Evolutionary conservation across 2,329 filamentous ascomycete species (phyloP), one percentile per base, ranked within the genome.

Genomic region (Diaporthe aspalathi): DNA sequence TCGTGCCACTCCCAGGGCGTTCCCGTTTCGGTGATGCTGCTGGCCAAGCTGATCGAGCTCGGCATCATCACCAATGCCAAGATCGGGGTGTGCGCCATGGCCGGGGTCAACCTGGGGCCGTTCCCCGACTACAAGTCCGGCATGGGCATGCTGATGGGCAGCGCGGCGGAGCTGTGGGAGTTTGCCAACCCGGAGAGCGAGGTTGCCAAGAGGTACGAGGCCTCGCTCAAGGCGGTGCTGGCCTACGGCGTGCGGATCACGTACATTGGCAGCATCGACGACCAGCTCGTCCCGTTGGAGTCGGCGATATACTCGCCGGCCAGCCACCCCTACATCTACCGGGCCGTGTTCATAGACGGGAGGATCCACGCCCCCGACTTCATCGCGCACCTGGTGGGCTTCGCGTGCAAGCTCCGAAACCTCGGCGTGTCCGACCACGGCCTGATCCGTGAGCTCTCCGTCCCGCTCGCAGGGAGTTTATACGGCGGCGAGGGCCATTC

Each of bases 1-100:
- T 94, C 94, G 3, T 97, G 94, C 72, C 96, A 99, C 80, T 97
- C 94, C 3, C 96, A 99, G 80, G 96, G 96, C 27, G 96, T 98
- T 0, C 96, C 96, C 0, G 96, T 99, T 0, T 92, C 93, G 7
- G 88, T 97, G 72, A 98, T 98, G 91, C 86, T 99, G 4, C 87
- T 98, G 6, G 94, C 95, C 6, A 98, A 97, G 80, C 86, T 99
- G 52, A 95, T 99, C 68, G 92, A 96, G 67, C 91, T 98, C 72
- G 95, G 95, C 2, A 93, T 96, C 75, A 88, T 98, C 38, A 91
- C 90, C 17, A 88, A 89, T 50, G 88, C 92, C 7, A 91, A 91
- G 67, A 91, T 99, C 56, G 95, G 95, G 2, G 88, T 99, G 14
- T 98, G 96, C 78, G 95, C 90, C 24, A 92, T 92, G 90, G 86